phyloP scores from a whole-genome alignment of 164 flowering plant genomes.

The Aristolochia californica region DNA sequence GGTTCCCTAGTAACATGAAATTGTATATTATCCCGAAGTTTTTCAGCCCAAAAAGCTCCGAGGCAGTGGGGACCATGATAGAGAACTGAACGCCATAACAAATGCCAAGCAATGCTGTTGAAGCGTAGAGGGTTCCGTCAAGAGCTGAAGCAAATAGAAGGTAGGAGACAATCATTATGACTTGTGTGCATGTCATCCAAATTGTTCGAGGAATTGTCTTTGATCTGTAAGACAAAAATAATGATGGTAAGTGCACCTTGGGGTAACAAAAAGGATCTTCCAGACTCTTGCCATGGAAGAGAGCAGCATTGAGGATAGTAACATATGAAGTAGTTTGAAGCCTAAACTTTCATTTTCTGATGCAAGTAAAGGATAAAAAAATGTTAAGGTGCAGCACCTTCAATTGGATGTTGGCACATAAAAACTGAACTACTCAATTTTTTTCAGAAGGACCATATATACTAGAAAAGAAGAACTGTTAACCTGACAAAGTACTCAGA shows the following conservation, averaged over 20 bases:
- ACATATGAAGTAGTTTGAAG: background rate
- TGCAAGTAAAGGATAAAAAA: background rate
- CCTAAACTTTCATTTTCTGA: background rate
- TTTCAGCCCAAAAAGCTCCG: conserved; percentile 86
- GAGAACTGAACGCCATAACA: conserved; percentile 85
- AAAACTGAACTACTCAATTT: background rate
- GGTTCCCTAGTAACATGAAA: conserved; percentile 63
- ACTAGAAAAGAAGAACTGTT: conserved; percentile 3
- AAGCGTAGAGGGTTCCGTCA: conserved; percentile 54
- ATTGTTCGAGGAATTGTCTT: conserved; percentile 57
- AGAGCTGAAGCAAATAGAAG: conserved; percentile 65
- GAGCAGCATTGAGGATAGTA: too few relatives aligned
- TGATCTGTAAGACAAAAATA: conserved; percentile 36
- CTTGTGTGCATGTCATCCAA: conserved; percentile 66
- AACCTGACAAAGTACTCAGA: conserved; percentile 86
- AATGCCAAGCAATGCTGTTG: conserved; percentile 70
- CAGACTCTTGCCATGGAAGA: too few relatives aligned
- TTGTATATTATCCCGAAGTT: conserved; percentile 66
- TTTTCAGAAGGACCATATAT: background rate
- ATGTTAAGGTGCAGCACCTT: background rate
- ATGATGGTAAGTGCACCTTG: conserved; percentile 1
- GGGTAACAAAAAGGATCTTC: background rate
- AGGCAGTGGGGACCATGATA: conserved; percentile 73
- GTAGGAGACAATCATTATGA: conserved; percentile 51
- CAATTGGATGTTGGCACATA: background rate